A percentile compares a stretch with the other conserved stretches of the same genome.
phyloP scores from a whole-genome alignment of 2,329 filamentous ascomycete genomes.

The Claviceps purpurea region DNA sequence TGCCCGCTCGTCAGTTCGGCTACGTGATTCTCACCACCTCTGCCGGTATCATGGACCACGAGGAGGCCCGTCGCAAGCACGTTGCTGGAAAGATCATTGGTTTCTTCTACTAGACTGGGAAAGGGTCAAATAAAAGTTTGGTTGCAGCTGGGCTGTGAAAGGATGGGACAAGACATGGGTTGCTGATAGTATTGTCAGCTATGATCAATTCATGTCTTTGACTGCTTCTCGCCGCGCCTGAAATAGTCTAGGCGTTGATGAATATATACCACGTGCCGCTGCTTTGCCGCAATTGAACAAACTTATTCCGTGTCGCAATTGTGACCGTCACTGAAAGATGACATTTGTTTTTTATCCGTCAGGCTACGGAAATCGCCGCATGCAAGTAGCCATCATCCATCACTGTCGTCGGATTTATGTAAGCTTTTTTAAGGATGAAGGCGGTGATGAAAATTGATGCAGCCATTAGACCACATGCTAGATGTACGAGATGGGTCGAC shows the following conservation, averaged over 20 bases:
- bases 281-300: slow-evolving; percentile 17
- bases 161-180: slow-evolving; percentile 11
- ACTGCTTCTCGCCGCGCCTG: background rate
- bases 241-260: slow-evolving; percentile 19
- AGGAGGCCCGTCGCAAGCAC: slow-evolving; percentile 98
- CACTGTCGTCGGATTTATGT: too few species aligned
- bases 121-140: slow-evolving; percentile 13
- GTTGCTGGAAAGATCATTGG: slow-evolving; percentile 98
- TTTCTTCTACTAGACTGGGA: slow-evolving; percentile 79
- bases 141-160: slow-evolving; percentile 24
- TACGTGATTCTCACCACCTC: slow-evolving; percentile 99
- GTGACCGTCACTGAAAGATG: background rate
- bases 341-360: too few species aligned
- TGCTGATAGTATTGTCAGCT: slow-evolving; percentile 15
- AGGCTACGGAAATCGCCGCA: too few species aligned
- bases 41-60: slow-evolving; percentile 99
- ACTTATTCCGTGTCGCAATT: background rate
- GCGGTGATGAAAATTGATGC: too few species aligned
- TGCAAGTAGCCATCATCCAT: too few species aligned
- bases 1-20: slow-evolving; percentile 98
- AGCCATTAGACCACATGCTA: too few species aligned
- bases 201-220: too few species aligned
- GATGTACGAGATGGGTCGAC: too few species aligned
- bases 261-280: slow-evolving; percentile 13
- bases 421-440: too few species aligned